Evolutionary conservation across 805 yeast species (phyloP), one percentile per base, ranked within the genome.

Genomic region (Zygoascus ofunaensis): DNA sequence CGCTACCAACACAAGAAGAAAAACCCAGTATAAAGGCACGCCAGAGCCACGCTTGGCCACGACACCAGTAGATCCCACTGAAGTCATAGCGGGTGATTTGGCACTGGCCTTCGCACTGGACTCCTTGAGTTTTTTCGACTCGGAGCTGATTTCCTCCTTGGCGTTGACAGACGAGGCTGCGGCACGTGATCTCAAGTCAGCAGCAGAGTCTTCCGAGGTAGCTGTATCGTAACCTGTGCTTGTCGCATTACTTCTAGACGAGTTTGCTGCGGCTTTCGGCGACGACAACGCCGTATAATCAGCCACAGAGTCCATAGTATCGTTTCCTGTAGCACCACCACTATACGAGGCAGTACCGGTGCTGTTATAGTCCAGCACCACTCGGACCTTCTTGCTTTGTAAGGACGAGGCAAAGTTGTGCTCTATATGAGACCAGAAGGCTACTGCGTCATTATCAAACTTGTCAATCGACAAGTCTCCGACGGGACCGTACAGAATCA

Each of bases 401-500:
- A 26, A n/a, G 22, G 80, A 8, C 12, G 30, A 7, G 12, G 30
- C 30, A 26, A n/a, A 10, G 26, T 20, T 73, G 30, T 73, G 60
- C 61, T 82, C 89, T 60, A 87, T 72, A 44, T 73, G 68, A n/a
- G 82, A 58, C 96, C 96, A 87, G 55, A 74, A 65, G 40, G 80
- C 81, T 37, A 52, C 39, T 54, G 63, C 70, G 73, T 58, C 36
- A 74, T 68, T 43, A 73, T 49, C 76, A 62, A 45, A 47, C 5
- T 71, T 74, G 43, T 69, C 64, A 7, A 26, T 8, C 10, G 30
- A 8, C 12, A 26, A 26, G 7, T 26, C 30, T 15, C 82, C 79
- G 49, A 87, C 77, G 39, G 95, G 94, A 52, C 87, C 73, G 22
- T 94, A 77, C 54, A 89, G 89, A 48, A 92, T 79, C 58, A 90